Conservation (phyloP, 257 asterid species). For the Solanum habrochaites region DNA sequence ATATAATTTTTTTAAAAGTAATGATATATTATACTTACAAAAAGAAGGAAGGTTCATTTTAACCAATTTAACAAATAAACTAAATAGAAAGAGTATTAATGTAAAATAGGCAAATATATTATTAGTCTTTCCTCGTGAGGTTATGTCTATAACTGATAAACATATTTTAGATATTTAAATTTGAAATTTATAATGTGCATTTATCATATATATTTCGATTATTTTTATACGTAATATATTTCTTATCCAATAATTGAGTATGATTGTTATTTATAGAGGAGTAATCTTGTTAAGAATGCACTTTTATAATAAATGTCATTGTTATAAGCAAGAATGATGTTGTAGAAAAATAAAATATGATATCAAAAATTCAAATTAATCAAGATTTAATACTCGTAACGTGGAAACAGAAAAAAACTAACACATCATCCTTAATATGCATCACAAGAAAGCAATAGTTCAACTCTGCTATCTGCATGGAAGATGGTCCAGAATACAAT, state of each 20-base stretch:
- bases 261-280: no score
- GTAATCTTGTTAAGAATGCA: neutral
- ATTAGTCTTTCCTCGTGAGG: neutral
- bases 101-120: neutral
- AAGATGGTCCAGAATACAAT: neutral
- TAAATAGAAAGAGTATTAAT: neutral
- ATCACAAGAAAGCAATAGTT: neutral
- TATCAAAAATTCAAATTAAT: neutral
- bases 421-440: neutral
- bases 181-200: no score
- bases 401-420: rapidly evolving
- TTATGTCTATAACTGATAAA: neutral
- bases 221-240: no score
- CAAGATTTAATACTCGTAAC: neutral
- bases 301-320: neutral
- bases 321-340: neutral
- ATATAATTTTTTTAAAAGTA: no score
- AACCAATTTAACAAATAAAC: neutral
- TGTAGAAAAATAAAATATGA: neutral
- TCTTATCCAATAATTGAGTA: no score
- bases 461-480: neutral
- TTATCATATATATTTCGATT: neutral
- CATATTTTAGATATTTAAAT: no score
- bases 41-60: neutral
- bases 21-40: no score